Conservation (phyloP, 169 alveolate genomes). For the Plasmodium reichenowi region DNA sequence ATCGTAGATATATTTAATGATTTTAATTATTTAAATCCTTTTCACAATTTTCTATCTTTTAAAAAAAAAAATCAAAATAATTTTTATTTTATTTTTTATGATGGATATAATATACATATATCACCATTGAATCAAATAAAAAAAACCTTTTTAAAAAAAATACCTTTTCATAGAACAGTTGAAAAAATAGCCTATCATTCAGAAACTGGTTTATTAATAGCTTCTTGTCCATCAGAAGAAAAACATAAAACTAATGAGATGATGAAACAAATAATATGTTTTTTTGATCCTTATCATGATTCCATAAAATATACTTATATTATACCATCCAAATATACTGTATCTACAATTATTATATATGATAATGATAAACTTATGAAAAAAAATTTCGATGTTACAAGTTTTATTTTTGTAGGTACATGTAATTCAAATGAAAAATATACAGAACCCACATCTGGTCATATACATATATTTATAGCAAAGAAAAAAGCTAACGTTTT, state of each 20-base stretch:
- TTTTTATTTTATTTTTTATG: slow-evolving; percentile 56
- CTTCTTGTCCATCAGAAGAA: slow-evolving; percentile 73
- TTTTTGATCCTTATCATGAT: slow-evolving; percentile 61
- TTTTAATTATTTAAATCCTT: slow-evolving; percentile 66
- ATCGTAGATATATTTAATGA: slow-evolving; percentile 65
- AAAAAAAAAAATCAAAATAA: slow-evolving; percentile 65
- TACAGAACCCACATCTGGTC: slow-evolving; percentile 64
- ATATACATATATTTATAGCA: slow-evolving; percentile 49
- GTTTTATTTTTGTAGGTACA: slow-evolving; percentile 62
- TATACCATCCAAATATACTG: slow-evolving; percentile 68
- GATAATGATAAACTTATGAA: slow-evolving; percentile 2
- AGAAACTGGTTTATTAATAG: slow-evolving; percentile 47
- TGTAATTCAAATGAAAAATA: slow-evolving; percentile 39
- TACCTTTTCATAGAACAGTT: slow-evolving; percentile 73
- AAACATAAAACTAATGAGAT: slow-evolving; percentile 59
- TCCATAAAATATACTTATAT: slow-evolving; percentile 44
- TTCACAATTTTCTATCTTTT: slow-evolving; percentile 49
- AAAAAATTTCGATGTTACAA: neutral
- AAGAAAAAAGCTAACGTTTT: slow-evolving; percentile 38
- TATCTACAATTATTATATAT: slow-evolving; percentile 52
- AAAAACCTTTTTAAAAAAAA: slow-evolving; percentile 30
- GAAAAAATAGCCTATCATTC: slow-evolving; percentile 69
- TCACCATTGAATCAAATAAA: slow-evolving; percentile 60
- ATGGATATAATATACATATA: slow-evolving; percentile 43
- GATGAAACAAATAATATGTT: slow-evolving; percentile 69